phyloP scores from a whole-genome alignment of 2,329 filamentous ascomycete species.

The Torrubiella hemipterigena region DNA sequence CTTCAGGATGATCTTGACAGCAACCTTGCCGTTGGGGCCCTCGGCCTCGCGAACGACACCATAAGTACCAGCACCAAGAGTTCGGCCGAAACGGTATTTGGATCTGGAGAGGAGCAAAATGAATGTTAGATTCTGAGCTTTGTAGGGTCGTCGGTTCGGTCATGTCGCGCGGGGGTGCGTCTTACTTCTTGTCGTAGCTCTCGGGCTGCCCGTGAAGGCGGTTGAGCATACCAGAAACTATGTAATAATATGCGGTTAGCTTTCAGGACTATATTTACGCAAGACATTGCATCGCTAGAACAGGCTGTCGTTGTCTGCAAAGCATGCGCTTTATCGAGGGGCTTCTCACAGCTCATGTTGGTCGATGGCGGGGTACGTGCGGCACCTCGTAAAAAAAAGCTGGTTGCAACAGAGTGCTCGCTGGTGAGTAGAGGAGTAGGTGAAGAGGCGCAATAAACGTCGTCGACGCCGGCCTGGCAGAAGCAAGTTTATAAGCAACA shows the following conservation, averaged over 20 bases:
- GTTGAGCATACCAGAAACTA: conserved; percentile 84
- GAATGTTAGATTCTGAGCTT: conserved; percentile 13
- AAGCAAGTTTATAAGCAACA: too few relatives aligned
- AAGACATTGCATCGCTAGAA: too few relatives aligned
- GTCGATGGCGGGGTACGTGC: conserved; percentile 7
- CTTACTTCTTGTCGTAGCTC: conserved; percentile 94
- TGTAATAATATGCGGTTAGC: too few relatives aligned
- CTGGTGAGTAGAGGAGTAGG: too few relatives aligned
- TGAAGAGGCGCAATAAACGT: too few relatives aligned
- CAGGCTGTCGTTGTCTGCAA: conserved; percentile 12
- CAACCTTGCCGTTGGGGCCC: conserved; percentile 70
- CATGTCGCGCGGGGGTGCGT: background rate
- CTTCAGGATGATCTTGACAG: conserved; percentile 98
- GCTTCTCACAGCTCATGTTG: conserved; percentile 27
- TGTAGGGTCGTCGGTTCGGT: conserved; percentile 7
- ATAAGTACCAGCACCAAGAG: conserved; percentile 92
- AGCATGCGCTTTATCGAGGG: too few relatives aligned
- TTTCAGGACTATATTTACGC: too few relatives aligned
- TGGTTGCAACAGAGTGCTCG: too few relatives aligned
- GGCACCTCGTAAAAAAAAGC: background rate
- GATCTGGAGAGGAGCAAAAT: conserved; percentile 46
- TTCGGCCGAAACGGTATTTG: conserved; percentile 85
- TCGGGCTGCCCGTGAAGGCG: conserved; percentile 94
- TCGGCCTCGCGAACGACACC: conserved; percentile 96
- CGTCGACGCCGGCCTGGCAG: too few relatives aligned